These are phyloP conservation scores for Adansonia madagascariensis DNA, from an alignment of 441 rosid genomes.

Conservation along the genomic window DNA sequence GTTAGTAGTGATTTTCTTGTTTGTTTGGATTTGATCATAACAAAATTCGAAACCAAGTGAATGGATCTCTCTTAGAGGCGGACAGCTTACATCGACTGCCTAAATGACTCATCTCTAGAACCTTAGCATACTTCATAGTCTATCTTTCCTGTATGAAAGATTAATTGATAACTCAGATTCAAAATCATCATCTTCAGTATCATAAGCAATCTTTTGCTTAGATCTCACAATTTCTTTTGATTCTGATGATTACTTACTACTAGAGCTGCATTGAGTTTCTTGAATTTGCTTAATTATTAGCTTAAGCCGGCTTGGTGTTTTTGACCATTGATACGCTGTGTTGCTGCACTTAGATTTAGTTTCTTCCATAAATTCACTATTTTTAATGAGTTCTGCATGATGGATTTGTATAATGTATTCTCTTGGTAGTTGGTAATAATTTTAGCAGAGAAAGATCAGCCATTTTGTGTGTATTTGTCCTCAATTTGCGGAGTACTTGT, in stretches of 20 bases:
- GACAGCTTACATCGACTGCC: background rate
- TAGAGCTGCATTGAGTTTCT: constrained; percentile 13
- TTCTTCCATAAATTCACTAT: background rate
- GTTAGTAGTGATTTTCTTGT: background rate
- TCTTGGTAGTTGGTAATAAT: background rate
- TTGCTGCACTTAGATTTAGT: background rate
- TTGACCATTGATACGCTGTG: background rate
- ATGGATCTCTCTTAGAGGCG: constrained; percentile 6
- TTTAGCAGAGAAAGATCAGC: background rate
- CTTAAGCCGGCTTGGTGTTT: background rate
- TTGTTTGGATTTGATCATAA: background rate
- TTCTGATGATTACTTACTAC: background rate
- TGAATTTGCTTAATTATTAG: background rate
- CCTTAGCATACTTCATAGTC: background rate
- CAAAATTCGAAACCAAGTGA: background rate
- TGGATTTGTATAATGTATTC: background rate
- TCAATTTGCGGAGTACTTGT: background rate
- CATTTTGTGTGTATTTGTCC: background rate
- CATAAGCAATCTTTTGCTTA: background rate
- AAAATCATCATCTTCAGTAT: background rate
- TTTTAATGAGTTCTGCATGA: background rate
- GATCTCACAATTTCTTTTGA: background rate
- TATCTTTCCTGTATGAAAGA: background rate
- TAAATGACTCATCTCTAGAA: constrained; percentile 1
- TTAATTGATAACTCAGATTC: background rate